These are phyloP conservation scores for Phytophthora fragariae DNA, from an alignment of 352 stramenopile species.

Conservation along the genomic window DNA sequence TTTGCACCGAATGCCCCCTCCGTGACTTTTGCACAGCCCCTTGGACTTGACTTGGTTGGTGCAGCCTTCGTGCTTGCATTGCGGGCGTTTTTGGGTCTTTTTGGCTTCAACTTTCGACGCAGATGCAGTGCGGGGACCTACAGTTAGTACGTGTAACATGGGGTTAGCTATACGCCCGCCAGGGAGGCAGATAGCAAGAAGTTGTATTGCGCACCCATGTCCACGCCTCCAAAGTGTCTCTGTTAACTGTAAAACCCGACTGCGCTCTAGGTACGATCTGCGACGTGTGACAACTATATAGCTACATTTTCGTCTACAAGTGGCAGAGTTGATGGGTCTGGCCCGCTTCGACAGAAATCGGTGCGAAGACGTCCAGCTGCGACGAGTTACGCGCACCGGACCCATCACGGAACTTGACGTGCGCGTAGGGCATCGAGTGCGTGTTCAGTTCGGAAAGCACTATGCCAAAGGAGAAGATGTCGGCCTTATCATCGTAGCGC, in stretches of 20 bases:
- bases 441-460: too few relatives aligned
- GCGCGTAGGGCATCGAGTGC: too few relatives aligned
- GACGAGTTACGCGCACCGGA: too few relatives aligned
- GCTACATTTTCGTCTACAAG: too few relatives aligned
- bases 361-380: too few relatives aligned
- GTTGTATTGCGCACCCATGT: not conserved
- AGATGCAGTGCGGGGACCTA: not conserved
- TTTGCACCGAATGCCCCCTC: slow-evolving; percentile 36
- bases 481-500: too few relatives aligned
- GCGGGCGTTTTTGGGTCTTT: slow-evolving; percentile 22
- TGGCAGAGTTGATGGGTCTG: too few relatives aligned
- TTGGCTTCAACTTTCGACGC: slow-evolving; percentile 4
- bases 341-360: too few relatives aligned
- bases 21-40: slow-evolving; percentile 36
- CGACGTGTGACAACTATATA: slow-evolving; percentile 9
- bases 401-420: too few relatives aligned
- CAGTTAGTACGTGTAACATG: not conserved
- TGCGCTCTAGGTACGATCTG: slow-evolving; percentile 23
- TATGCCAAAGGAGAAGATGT: too few relatives aligned
- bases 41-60: slow-evolving; percentile 37
- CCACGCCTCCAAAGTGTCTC: not conserved
- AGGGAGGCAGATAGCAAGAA: not conserved
- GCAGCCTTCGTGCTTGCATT: slow-evolving; percentile 33
- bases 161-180: not conserved
- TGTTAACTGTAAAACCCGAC: not conserved